Evolutionary conservation across 2,329 filamentous ascomycete species (phyloP).

Genomic region (Pleomassaria siparia): DNA sequence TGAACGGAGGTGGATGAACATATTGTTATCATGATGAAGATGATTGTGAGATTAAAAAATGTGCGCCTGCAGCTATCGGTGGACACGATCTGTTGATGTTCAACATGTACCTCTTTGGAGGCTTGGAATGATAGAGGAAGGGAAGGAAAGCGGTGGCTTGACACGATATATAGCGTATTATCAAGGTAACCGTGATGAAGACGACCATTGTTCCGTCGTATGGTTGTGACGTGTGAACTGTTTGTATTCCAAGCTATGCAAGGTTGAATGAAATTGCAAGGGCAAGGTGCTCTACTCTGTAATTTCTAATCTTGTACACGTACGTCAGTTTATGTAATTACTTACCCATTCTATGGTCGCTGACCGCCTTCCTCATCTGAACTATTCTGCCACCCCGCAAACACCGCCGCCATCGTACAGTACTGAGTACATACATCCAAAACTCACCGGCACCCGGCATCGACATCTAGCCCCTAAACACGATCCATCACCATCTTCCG

Average conservation of each 20-base stretch:
- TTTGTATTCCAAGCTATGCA: no score
- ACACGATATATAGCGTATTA: not conserved
- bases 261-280: not conserved
- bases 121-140: not conserved
- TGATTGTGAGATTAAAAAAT: constrained; percentile 1
- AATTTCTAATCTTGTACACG: no score
- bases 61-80: not conserved
- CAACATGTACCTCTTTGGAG: constrained; percentile 5
- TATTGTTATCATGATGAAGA: constrained; percentile 4
- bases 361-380: constrained; percentile 9
- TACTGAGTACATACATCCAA: no score
- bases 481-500: not conserved
- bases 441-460: not conserved
- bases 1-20: not conserved
- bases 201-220: no score
- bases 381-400: constrained; percentile 9
- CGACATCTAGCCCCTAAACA: not conserved
- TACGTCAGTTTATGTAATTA: no score
- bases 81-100: constrained; percentile 10
- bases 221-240: no score
- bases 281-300: no score
- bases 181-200: constrained; percentile 1
- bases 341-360: not conserved
- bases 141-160: not conserved
- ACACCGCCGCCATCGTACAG: constrained; percentile 1